phyloP scores from a whole-genome alignment of 2,329 filamentous ascomycete genomes.

The Xylaria sp. region DNA sequence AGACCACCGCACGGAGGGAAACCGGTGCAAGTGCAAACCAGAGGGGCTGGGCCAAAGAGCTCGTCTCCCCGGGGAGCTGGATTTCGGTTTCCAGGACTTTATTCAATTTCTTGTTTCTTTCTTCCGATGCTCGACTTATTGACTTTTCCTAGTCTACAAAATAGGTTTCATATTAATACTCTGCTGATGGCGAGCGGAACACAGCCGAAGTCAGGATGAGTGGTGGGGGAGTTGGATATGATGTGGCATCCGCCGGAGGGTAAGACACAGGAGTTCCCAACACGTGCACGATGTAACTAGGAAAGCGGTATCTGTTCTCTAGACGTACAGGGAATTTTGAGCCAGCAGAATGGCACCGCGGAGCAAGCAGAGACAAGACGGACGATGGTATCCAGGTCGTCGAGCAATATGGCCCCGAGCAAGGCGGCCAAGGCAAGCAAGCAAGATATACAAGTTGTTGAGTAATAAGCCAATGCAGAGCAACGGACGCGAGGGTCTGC shows the following conservation, averaged over 20 bases:
- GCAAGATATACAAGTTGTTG: constrained; percentile 2
- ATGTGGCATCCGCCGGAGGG: constrained; percentile 17
- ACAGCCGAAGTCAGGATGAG: constrained; percentile 19
- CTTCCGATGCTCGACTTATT: not conserved
- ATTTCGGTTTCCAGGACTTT: not conserved
- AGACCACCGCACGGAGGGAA: not conserved
- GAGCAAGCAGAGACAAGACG: constrained; percentile 6
- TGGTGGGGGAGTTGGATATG: not conserved
- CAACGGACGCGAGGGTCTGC: not conserved
- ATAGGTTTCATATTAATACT: constrained; percentile 33
- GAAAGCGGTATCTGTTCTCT: constrained; percentile 19
- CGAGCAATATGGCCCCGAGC: not conserved
- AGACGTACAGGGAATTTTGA: constrained; percentile 27
- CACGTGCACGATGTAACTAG: constrained; percentile 14
- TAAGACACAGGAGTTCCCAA: constrained; percentile 21
- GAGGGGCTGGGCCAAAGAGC: constrained; percentile 1
- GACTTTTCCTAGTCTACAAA: constrained; percentile 27
- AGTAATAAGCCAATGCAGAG: not conserved
- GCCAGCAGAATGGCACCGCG: constrained; percentile 8
- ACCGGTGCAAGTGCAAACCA: constrained; percentile 2
- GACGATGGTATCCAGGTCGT: not conserved
- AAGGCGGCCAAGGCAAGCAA: constrained; percentile 1
- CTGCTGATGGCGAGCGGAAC: constrained; percentile 17
- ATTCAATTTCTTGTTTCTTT: too few relatives aligned
- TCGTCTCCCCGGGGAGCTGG: constrained; percentile 1